Percentiles rank a stretch among this genome's conserved stretches.
phyloP scores from a whole-genome alignment of 306 rosid species.

The Vachellia pachyceras region DNA sequence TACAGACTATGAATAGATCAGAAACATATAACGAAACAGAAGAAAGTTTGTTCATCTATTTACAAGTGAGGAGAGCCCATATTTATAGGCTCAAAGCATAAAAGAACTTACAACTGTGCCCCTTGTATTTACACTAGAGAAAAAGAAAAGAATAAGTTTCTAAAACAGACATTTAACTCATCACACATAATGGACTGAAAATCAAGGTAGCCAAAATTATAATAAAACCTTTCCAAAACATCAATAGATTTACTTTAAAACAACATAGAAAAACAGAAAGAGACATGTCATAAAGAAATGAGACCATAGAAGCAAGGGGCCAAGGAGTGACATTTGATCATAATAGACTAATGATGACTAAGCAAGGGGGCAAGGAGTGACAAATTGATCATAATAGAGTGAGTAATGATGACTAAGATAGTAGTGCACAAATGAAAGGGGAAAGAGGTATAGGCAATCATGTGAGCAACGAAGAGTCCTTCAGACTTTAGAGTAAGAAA shows the following conservation, averaged over 20 bases:
- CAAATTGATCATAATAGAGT: not conserved
- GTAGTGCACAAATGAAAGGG: not conserved
- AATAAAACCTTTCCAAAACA: slow-evolving; percentile 8
- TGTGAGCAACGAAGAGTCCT: slow-evolving; percentile 6
- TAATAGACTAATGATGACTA: not conserved
- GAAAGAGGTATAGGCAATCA: slow-evolving; percentile 17
- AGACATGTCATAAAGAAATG: not conserved
- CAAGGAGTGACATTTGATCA: not conserved
- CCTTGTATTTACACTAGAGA: not conserved
- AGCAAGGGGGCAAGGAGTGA: not conserved
- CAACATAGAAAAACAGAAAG: not conserved
- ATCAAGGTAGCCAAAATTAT: slow-evolving; percentile 6
- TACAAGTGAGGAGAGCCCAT: not conserved
- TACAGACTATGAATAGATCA: not conserved
- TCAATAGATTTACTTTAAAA: slow-evolving; percentile 15
- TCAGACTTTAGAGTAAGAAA: slow-evolving; percentile 18
- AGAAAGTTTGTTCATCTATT: not conserved
- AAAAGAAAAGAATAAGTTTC: not conserved
- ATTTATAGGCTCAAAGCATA: not conserved
- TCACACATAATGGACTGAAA: slow-evolving; percentile 15
- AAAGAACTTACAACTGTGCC: not conserved
- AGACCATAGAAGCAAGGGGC: not conserved
- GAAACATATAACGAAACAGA: not conserved
- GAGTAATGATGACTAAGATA: not conserved
- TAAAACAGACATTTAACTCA: slow-evolving; percentile 5